Conservation (phyloP, 192 early-diverging fungal species). For the Rhizophlyctis rosea region DNA sequence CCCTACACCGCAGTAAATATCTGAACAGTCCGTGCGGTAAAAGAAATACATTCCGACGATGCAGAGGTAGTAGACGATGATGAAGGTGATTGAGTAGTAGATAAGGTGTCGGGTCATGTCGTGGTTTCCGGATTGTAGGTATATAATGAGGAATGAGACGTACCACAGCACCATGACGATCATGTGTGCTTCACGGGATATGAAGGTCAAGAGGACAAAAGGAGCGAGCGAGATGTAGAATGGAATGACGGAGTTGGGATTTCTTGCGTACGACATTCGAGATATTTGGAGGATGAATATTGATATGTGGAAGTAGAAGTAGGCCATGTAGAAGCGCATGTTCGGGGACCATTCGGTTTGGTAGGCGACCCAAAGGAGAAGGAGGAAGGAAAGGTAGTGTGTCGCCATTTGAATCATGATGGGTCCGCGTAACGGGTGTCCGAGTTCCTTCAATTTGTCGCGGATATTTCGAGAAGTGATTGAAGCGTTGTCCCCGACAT, state of each 20-base stretch:
- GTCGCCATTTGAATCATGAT: constrained; percentile 33
- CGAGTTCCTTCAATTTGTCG: constrained; percentile 27
- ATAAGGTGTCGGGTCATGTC: constrained; percentile 29
- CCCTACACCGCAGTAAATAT: constrained; percentile 24
- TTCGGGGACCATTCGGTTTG: constrained; percentile 28
- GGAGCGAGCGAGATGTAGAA: constrained; percentile 40
- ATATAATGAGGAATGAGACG: constrained; percentile 38
- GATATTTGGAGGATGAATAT: constrained; percentile 25
- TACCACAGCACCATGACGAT: constrained; percentile 43
- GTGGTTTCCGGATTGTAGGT: constrained; percentile 36
- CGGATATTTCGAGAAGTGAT: constrained; percentile 13
- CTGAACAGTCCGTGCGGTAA: constrained; percentile 22
- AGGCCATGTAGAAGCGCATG: constrained; percentile 35
- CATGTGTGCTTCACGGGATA: constrained; percentile 40
- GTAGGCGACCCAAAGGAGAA: constrained; percentile 28
- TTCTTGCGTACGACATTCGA: constrained; percentile 16
- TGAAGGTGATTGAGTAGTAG: constrained; percentile 22
- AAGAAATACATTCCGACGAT: constrained; percentile 25
- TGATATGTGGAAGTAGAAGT: constrained; percentile 21
- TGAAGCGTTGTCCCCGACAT: constrained; percentile 19
- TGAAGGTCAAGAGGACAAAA: constrained; percentile 30
- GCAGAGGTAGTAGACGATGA: constrained; percentile 15
- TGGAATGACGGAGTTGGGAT: constrained; percentile 23
- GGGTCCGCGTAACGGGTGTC: constrained; percentile 33
- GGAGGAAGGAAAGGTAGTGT: constrained; percentile 35